Evolutionary conservation across 1,284 basidiomycete species (phyloP).

Genomic region (Sanghuangporus sanghuang): DNA sequence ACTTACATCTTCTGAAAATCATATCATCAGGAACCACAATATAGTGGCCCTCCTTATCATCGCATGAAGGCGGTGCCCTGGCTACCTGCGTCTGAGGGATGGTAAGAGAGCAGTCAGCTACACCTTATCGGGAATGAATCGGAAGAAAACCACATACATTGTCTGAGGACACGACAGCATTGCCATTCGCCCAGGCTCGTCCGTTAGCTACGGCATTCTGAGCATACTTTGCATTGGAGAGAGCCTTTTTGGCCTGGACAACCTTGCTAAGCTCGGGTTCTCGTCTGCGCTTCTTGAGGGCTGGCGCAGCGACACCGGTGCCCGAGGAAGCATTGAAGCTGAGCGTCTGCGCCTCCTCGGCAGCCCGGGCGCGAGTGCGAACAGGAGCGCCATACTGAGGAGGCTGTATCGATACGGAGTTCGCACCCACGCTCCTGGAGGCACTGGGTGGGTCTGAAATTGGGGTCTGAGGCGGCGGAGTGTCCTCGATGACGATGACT

Average conservation of each 20-base stretch:
- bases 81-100: slow-evolving; percentile 38
- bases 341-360: slow-evolving; percentile 71
- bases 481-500: slow-evolving; percentile 85
- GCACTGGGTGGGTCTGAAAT: slow-evolving; percentile 52
- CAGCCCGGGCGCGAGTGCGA: slow-evolving; percentile 74
- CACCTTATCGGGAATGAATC: slow-evolving; percentile 25
- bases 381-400: slow-evolving; percentile 68
- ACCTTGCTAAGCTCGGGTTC: slow-evolving; percentile 63
- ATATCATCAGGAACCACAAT: slow-evolving; percentile 88
- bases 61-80: slow-evolving; percentile 65
- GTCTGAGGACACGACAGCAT: slow-evolving; percentile 47
- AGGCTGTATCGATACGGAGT: slow-evolving; percentile 73
- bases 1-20: slow-evolving; percentile 77
- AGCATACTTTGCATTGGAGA: slow-evolving; percentile 37
- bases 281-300: slow-evolving; percentile 73
- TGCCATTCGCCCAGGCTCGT: slow-evolving; percentile 60
- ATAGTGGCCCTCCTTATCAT: slow-evolving; percentile 94
- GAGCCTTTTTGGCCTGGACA: slow-evolving; percentile 54
- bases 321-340: slow-evolving; percentile 61
- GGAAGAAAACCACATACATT: slow-evolving; percentile 44
- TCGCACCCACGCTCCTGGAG: slow-evolving; percentile 55
- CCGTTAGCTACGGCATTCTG: slow-evolving; percentile 30
- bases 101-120: slow-evolving; percentile 14
- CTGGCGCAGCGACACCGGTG: slow-evolving; percentile 47
- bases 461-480: slow-evolving; percentile 67